Evolutionary conservation across 2,329 filamentous ascomycete species (phyloP).

Genomic region (Aotearoamyces nothofagi): DNA sequence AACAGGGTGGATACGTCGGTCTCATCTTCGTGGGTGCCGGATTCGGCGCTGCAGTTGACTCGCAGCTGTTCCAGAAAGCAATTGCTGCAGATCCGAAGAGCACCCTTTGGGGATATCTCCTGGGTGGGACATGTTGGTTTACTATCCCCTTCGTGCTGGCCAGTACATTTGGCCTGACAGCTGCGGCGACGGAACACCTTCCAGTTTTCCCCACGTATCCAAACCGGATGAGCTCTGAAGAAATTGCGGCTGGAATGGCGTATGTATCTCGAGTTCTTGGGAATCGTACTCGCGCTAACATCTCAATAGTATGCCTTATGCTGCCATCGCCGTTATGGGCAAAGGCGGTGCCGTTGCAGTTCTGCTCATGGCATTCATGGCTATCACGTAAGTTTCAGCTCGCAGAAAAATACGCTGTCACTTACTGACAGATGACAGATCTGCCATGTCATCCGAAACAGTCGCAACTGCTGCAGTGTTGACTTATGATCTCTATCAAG

Average conservation of each 20-base stretch:
- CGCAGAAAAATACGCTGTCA: not conserved
- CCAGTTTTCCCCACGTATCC: conserved; percentile 44
- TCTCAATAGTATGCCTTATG: conserved; percentile 40
- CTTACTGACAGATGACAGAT: not conserved
- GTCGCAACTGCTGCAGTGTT: conserved; percentile 38
- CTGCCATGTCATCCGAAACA: conserved; percentile 72
- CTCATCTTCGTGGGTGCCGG: conserved; percentile 66
- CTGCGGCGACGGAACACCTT: conserved; percentile 59
- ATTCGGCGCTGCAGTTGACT: conserved; percentile 28
- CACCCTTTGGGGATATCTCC: conserved; percentile 62
- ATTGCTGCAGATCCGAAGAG: conserved; percentile 72
- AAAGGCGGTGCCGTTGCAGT: conserved; percentile 52
- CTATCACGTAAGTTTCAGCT: conserved; percentile 40
- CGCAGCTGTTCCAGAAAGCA: conserved; percentile 58
- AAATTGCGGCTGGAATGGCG: conserved; percentile 55
- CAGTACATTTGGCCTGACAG: conserved; percentile 70
- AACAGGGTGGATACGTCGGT: conserved; percentile 64
- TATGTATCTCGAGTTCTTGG: too few species aligned
- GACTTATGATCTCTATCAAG: conserved; percentile 1
- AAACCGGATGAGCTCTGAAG: conserved; percentile 50
- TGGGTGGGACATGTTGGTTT: conserved; percentile 75
- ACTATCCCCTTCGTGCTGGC: conserved; percentile 78
- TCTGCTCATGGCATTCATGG: conserved; percentile 60
- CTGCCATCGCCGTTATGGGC: conserved; percentile 52
- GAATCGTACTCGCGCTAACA: too few species aligned